Base-by-base conservation (phyloP, 352 stramenopile genomes). In the Aphanomyces astaci region DNA sequence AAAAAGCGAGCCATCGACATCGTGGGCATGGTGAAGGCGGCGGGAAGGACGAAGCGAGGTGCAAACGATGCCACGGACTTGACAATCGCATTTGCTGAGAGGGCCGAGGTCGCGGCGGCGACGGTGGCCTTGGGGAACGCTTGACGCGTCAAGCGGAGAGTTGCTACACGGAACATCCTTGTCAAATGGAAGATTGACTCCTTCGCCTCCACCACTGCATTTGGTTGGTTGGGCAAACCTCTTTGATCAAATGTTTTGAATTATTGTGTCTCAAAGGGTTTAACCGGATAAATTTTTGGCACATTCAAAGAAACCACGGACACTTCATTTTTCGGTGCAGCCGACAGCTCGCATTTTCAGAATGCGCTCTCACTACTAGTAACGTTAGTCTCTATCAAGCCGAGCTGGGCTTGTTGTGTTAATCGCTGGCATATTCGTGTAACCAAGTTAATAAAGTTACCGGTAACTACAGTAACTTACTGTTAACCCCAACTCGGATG, bases 1-100 rank as follows among this genome's bases (percentile, higher is more conserved):
- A 60, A 68, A 24, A 68, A 68, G 30, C 25, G 43, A 55, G 48
- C n/a, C 48, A 55, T 31, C n/a, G 48, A 55, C 22, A 33, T 27
- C 48, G 24, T 45, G 43, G 60, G 22, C 43, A 43, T 32, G 19
- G 19, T 22, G 2, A 53, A 60, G 33, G n/a, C 5, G 19, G 45
- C 22, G n/a, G 51, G 51, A 9, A 40, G 13, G 2, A 33, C 54
- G 24, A 63, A 68, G 40, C 43, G 62, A 27, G 62, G 62, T 13
- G 36, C 43, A 33, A 68, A 48, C 19, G 25, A 19, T 30, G 25
- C 25, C 48, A 46, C 39, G 27, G 48, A 13, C 28, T n/a, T 52
- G 32, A 48, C 15, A 3, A 43, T 24, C 9, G 28, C 17, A 30
- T 32, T 22, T 17, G 32, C 24, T 11, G 30, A 43, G 51, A 45